phyloP scores from a whole-genome alignment of 495 filamentous ascomycete genomes.

The Trypethelium eluteriae region DNA sequence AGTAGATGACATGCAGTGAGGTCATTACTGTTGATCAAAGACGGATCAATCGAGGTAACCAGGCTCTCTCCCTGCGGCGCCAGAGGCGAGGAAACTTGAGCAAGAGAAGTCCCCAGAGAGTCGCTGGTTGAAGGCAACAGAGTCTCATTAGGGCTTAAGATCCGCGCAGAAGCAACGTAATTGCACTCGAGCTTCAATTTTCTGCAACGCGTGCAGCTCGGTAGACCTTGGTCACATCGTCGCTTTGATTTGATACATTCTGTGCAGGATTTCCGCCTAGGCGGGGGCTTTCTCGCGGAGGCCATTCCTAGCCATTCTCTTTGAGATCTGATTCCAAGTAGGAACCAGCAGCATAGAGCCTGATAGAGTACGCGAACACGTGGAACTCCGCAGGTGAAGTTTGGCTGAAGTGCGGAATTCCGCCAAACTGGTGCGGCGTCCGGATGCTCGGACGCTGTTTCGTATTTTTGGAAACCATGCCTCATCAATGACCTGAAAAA shows the following conservation, averaged over 20 bases:
- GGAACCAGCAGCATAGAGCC: slow-evolving; percentile 11
- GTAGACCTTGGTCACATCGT: slow-evolving; percentile 40
- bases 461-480: not conserved
- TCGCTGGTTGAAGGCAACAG: not conserved
- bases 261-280: slow-evolving; percentile 45
- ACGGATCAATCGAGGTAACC: not conserved
- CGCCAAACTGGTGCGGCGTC: slow-evolving; percentile 14
- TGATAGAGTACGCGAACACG: not conserved
- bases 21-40: not conserved
- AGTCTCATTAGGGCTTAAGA: not conserved
- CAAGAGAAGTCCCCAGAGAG: not conserved
- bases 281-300: slow-evolving; percentile 34
- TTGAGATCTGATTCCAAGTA: slow-evolving; percentile 20
- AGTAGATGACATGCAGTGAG: not conserved
- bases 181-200: slow-evolving; percentile 39
- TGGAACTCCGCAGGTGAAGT: slow-evolving; percentile 6
- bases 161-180: slow-evolving; percentile 28
- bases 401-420: not conserved
- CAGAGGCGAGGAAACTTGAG: not conserved
- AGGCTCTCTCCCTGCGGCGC: not conserved
- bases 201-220: slow-evolving; percentile 43
- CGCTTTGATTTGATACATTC: slow-evolving; percentile 40
- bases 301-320: not conserved
- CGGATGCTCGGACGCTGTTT: not conserved
- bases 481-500: not conserved